These are phyloP conservation scores for Penicillium sp. DNA, from an alignment of 2,329 filamentous ascomycete species.

Conservation along the genomic window DNA sequence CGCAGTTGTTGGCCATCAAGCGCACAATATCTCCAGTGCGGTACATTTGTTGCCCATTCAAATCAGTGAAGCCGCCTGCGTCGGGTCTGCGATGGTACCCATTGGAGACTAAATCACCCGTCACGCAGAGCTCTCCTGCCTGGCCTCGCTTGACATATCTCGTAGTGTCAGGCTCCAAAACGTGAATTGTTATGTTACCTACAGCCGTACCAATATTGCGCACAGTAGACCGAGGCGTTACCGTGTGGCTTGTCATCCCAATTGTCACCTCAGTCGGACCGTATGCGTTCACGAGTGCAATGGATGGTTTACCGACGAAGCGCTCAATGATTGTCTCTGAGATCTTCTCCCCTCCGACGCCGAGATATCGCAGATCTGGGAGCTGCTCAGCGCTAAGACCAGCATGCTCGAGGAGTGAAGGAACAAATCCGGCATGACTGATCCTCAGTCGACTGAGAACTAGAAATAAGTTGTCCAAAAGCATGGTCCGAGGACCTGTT, in stretches of 20 bases:
- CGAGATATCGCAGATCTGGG: slow-evolving; percentile 11
- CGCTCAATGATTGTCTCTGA: slow-evolving; percentile 15
- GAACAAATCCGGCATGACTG: slow-evolving; percentile 13
- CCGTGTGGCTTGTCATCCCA: slow-evolving; percentile 10
- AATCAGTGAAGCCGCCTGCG: slow-evolving; percentile 7
- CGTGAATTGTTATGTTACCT: slow-evolving; percentile 13
- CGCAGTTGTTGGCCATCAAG: slow-evolving; percentile 13
- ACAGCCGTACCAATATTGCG: slow-evolving; percentile 14
- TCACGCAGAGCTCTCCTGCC: slow-evolving; percentile 17
- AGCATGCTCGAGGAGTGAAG: slow-evolving; percentile 14
- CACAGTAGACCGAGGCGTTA: slow-evolving; percentile 10
- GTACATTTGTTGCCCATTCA: slow-evolving; percentile 7
- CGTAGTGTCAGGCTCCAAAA: slow-evolving; percentile 4
- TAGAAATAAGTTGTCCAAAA: slow-evolving; percentile 13
- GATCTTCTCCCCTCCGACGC: slow-evolving; percentile 19
- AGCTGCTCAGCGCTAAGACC: slow-evolving; percentile 9
- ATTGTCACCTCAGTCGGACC: slow-evolving; percentile 19
- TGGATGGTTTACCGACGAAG: slow-evolving; percentile 7
- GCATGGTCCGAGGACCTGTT: slow-evolving; percentile 12
- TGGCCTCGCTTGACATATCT: slow-evolving; percentile 12
- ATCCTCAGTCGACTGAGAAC: slow-evolving; percentile 6
- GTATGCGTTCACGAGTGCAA: slow-evolving; percentile 16
- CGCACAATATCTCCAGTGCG: slow-evolving; percentile 15
- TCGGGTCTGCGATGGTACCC: slow-evolving; percentile 9
- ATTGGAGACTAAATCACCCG: not conserved